These are phyloP conservation scores for Pichia pseudocactophila DNA, from an alignment of 805 yeast species.

Conservation along the genomic window DNA sequence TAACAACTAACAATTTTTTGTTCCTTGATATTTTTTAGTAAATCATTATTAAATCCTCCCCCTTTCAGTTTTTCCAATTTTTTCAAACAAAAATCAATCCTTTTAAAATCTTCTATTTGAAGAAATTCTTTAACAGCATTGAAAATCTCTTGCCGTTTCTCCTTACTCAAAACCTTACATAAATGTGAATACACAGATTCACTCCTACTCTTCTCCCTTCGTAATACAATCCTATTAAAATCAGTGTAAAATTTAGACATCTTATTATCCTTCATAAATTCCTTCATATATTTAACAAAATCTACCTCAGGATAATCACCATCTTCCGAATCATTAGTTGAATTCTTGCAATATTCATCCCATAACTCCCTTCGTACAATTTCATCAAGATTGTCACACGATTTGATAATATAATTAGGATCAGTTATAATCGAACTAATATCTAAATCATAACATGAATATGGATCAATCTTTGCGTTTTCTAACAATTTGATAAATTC, in stretches of 20 bases:
- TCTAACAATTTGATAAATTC: slow-evolving; percentile 10
- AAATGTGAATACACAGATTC: background rate
- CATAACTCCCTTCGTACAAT: slow-evolving; percentile 12
- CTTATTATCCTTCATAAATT: slow-evolving; percentile 2
- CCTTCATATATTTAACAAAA: slow-evolving; percentile 8
- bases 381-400: slow-evolving; percentile 10
- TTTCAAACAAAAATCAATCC: background rate
- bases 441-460: slow-evolving; percentile 16
- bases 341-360: slow-evolving; percentile 9
- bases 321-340: background rate
- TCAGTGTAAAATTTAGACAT: slow-evolving; percentile 21
- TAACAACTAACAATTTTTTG: background rate
- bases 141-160: background rate
- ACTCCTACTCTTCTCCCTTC: background rate
- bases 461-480: slow-evolving; percentile 5
- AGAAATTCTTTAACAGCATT: background rate
- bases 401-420: slow-evolving; percentile 16
- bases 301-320: slow-evolving; percentile 8
- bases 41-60: background rate
- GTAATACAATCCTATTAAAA: slow-evolving; percentile 3
- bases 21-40: background rate
- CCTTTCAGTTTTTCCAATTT: background rate
- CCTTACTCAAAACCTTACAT: background rate
- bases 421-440: slow-evolving; percentile 14
- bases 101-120: background rate